Percentiles rank a stretch among this genome's conserved stretches.
phyloP scores from a whole-genome alignment of 768 basidiomycete species.

The Leccinum rimulosum region DNA sequence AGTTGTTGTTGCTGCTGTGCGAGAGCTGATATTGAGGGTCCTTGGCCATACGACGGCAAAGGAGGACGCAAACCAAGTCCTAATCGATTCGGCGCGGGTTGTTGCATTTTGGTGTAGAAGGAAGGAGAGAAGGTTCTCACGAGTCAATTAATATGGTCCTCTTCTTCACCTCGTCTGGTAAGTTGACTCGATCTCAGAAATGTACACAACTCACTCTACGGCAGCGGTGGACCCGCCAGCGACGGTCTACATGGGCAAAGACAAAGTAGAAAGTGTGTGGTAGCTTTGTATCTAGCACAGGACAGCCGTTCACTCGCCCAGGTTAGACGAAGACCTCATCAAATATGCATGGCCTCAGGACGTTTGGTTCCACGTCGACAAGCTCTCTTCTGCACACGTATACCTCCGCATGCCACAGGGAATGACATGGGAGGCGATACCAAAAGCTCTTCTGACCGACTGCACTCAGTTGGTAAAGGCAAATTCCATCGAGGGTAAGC shows the following conservation, averaged over 20 bases:
- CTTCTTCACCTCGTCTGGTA: constrained; percentile 58
- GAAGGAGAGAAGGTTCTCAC: background rate
- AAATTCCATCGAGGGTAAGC: constrained; percentile 86
- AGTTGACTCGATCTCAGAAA: background rate
- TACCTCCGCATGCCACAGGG: constrained; percentile 84
- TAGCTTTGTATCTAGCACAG: background rate
- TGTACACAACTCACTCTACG: background rate
- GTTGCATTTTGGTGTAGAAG: constrained; percentile 49
- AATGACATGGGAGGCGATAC: constrained; percentile 90
- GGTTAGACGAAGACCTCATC: constrained; percentile 90
- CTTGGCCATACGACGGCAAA: constrained; percentile 85
- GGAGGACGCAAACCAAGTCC: constrained; percentile 88
- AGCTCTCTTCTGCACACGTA: constrained; percentile 94
- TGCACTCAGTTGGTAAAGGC: constrained; percentile 97
- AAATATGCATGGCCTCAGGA: constrained; percentile 89
- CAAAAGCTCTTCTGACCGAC: constrained; percentile 72
- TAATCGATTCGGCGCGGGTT: constrained; percentile 68
- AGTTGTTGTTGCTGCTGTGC: constrained; percentile 73
- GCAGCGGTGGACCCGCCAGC: constrained; percentile 62
- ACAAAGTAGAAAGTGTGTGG: constrained; percentile 90
- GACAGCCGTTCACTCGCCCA: constrained; percentile 19
- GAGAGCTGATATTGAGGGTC: constrained; percentile 88
- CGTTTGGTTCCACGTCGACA: constrained; percentile 97
- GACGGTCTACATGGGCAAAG: constrained; percentile 90
- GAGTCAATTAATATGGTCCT: constrained; percentile 47